These are phyloP conservation scores for Clarireedia homoeocarpa DNA, from an alignment of 2,329 filamentous ascomycete species.

Conservation along the genomic window DNA sequence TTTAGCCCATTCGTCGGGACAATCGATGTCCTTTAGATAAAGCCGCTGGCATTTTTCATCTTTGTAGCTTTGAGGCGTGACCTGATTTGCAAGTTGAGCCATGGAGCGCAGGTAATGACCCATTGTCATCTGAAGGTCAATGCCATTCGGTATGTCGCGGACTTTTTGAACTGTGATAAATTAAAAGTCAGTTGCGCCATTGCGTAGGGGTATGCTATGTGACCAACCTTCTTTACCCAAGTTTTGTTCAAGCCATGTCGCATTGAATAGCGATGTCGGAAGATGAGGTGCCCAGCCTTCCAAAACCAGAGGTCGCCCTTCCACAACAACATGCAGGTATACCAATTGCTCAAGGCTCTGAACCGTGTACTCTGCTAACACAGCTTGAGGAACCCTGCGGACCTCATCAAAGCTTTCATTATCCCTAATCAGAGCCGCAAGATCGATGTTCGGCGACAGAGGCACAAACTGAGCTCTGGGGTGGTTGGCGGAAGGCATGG, in stretches of 20 bases:
- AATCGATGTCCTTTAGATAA: constrained; percentile 96
- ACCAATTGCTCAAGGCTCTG: constrained; percentile 82
- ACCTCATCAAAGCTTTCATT: constrained; percentile 84
- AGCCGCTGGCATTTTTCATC: constrained; percentile 76
- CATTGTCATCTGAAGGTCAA: constrained; percentile 75
- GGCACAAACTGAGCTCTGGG: constrained; percentile 88
- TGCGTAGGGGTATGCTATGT: background rate
- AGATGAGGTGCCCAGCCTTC: constrained; percentile 76
- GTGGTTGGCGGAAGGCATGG: constrained; percentile 67
- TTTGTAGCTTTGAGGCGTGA: constrained; percentile 65
- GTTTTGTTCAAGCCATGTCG: constrained; percentile 70
- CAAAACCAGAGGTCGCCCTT: constrained; percentile 82
- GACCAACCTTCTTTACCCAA: constrained; percentile 69
- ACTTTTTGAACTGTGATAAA: constrained; percentile 64
- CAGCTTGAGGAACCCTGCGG: constrained; percentile 67
- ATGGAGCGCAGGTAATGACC: constrained; percentile 88
- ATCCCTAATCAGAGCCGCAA: constrained; percentile 65
- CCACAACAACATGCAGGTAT: constrained; percentile 68
- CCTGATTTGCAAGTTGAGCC: constrained; percentile 76
- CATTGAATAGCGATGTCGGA: constrained; percentile 70
- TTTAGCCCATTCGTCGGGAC: constrained; percentile 77
- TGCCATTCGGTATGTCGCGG: constrained; percentile 66
- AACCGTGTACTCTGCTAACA: constrained; percentile 69
- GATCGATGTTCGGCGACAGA: constrained; percentile 76
- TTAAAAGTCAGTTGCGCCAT: constrained; percentile 18